These are phyloP conservation scores for Apiotrichum gracile DNA, from an alignment of 1,284 basidiomycete genomes.

Conservation along the genomic window DNA sequence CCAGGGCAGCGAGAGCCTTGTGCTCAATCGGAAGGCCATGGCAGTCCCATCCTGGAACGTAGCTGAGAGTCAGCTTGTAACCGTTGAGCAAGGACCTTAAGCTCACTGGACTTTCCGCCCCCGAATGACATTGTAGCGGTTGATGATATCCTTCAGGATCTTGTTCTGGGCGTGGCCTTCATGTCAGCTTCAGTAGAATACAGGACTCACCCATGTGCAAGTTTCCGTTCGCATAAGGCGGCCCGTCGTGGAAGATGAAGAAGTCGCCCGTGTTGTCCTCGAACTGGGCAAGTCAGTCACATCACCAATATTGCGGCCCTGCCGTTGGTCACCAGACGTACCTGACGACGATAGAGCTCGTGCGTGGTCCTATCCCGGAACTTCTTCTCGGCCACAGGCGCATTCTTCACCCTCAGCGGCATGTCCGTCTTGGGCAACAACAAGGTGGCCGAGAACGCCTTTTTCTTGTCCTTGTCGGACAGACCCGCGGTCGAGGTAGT, in stretches of 20 bases:
- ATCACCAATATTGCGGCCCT: neutral
- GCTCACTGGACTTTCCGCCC: constrained; percentile 77
- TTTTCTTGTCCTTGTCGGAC: constrained; percentile 22
- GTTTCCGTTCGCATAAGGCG: constrained; percentile 94
- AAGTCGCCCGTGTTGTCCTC: constrained; percentile 52
- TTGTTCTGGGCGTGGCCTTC: constrained; percentile 95
- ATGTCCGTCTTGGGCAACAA: constrained; percentile 78
- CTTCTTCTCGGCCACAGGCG: constrained; percentile 55
- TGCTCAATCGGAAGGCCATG: constrained; percentile 96
- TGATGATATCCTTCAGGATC: constrained; percentile 93
- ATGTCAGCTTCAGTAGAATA: neutral
- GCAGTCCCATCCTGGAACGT: constrained; percentile 96
- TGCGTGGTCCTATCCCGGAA: constrained; percentile 65
- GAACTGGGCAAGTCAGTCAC: constrained; percentile 50
- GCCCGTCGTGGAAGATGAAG: constrained; percentile 92
- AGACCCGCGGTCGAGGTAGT: neutral
- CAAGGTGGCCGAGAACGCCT: constrained; percentile 62
- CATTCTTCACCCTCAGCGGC: constrained; percentile 66
- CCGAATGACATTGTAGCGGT: constrained; percentile 74
- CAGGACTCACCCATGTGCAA: constrained; percentile 76
- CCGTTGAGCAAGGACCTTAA: neutral
- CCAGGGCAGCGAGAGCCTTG: constrained; percentile 74
- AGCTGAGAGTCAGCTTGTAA: constrained; percentile 52
- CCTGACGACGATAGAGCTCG: constrained; percentile 83
- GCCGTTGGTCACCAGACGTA: constrained; percentile 40